Conservation (phyloP, 768 basidiomycete genomes). For the Leccinum disarticulatum region DNA sequence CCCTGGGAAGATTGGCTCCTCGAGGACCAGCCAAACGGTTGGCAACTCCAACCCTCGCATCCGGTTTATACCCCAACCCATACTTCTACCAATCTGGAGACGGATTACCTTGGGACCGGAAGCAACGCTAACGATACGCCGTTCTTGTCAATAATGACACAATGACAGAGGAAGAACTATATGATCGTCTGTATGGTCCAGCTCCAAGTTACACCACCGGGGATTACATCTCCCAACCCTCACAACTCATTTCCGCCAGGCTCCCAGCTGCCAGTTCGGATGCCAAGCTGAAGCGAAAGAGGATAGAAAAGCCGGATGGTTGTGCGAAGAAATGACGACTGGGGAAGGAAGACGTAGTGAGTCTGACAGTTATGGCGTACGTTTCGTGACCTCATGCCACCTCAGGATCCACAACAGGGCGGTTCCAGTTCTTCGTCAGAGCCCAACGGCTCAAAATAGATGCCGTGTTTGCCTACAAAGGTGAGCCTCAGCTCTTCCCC, state of each 20-base stretch:
- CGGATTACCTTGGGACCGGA: not conserved
- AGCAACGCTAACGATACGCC: not conserved
- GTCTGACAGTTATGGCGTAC: not conserved
- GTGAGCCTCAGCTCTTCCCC: not conserved
- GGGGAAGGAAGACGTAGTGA: not conserved
- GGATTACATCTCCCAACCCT: rapidly evolving
- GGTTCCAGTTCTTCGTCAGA: no score
- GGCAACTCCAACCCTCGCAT: no score
- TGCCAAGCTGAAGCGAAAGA: not conserved
- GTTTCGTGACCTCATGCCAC: not conserved
- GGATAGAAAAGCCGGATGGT: rapidly evolving
- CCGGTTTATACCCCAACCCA: not conserved
- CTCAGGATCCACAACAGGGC: no score
- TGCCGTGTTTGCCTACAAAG: not conserved
- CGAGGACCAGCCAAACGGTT: no score
- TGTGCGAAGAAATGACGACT: not conserved
- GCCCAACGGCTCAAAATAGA: not conserved
- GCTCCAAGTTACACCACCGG: no score
- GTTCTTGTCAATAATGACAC: no score
- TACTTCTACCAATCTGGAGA: not conserved
- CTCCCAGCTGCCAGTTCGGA: not conserved
- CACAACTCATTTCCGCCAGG: no score
- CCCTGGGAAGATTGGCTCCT: not conserved
- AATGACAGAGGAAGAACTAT: no score
- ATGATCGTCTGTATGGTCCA: no score